Base-by-base conservation (phyloP, 805 yeast genomes). In the Candida germanica region DNA sequence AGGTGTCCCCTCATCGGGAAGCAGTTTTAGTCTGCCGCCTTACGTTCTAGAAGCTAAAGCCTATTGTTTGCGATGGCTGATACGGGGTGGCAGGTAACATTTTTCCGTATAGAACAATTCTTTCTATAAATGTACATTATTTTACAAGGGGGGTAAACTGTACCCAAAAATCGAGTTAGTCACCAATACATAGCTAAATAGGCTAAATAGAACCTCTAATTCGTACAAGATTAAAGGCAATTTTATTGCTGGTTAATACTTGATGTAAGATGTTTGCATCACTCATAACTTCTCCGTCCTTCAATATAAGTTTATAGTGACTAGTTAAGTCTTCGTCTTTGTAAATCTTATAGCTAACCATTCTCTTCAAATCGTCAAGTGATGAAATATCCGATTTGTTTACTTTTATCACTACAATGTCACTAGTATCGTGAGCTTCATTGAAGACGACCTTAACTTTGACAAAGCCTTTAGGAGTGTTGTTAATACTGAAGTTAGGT, bases 291-390 rank as follows among this genome's bases (percentile, higher is more conserved):
- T 34, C 12, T 10, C 21, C 19, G 17, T 29, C 44, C 9, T 17
- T 17, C 7, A 39, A 23, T 2, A 12, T 26, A 29, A 61, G 50
- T 14, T 42, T 49, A 41, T 59, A 61, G 35, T 58, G 65, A 33
- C 48, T 42, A 12, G 46, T 48, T 31, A 58, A 46, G 29, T 48
- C 52, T 29, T 43, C 47, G 35, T 61, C 64, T 29, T 55, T 58
- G 40, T 58, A 61, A 23, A 61, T 53, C 44, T 60, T 60, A 43
- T 40, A 46, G 26, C 55, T 49, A 6, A 61, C 34, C 25, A 54
- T 33, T 40, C 48, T 53, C 41, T 61, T 61, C 35, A 60, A 44
- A 38, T 54, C 47, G 3, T 35, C 47, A 6, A 60, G 45, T 3
- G 61, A 49, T 5, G 44, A 40, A n/a, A 61, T 37, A 31, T 50